Conservation (phyloP, 176 grass and related monocot genomes). For the Stipa capillata region DNA sequence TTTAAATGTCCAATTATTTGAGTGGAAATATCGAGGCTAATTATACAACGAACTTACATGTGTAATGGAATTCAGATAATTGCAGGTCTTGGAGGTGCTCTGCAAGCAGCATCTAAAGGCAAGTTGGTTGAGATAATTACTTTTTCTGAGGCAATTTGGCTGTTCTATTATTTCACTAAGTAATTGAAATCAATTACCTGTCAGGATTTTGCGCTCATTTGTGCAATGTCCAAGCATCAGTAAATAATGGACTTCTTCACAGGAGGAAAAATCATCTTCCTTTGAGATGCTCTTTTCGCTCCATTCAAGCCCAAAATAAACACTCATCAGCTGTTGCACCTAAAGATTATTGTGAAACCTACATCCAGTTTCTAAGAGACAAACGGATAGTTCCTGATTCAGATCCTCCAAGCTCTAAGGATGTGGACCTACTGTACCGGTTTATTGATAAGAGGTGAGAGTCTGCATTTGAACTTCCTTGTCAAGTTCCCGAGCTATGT, state of each 20-base stretch:
- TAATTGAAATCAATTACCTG: constrained; percentile 14
- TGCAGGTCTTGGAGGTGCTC: constrained; percentile 48
- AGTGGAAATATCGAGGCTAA: background rate
- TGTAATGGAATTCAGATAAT: constrained; percentile 48
- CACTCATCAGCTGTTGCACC: constrained; percentile 36
- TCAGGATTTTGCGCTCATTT: constrained; percentile 43
- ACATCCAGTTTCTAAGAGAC: constrained; percentile 51
- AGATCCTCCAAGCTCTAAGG: constrained; percentile 62
- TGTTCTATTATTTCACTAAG: background rate
- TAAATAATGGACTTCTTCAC: constrained; percentile 11
- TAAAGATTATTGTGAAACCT: constrained; percentile 46
- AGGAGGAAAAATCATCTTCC: constrained; percentile 1
- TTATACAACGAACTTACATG: constrained; percentile 6
- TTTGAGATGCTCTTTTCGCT: constrained; percentile 31
- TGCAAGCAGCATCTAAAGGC: constrained; percentile 35
- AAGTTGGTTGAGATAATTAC: constrained; percentile 20
- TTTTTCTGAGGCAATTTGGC: background rate
- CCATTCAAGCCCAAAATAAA: constrained; percentile 29
- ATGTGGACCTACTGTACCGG: constrained; percentile 62
- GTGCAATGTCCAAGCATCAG: constrained; percentile 15
- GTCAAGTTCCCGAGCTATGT: background rate
- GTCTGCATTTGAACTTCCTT: constrained; percentile 3
- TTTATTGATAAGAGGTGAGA: constrained; percentile 72
- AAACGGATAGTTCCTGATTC: constrained; percentile 73
- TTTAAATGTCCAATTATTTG: background rate